Base-by-base conservation (phyloP, 495 filamentous ascomycete species). In the Oidiodendron maius region DNA sequence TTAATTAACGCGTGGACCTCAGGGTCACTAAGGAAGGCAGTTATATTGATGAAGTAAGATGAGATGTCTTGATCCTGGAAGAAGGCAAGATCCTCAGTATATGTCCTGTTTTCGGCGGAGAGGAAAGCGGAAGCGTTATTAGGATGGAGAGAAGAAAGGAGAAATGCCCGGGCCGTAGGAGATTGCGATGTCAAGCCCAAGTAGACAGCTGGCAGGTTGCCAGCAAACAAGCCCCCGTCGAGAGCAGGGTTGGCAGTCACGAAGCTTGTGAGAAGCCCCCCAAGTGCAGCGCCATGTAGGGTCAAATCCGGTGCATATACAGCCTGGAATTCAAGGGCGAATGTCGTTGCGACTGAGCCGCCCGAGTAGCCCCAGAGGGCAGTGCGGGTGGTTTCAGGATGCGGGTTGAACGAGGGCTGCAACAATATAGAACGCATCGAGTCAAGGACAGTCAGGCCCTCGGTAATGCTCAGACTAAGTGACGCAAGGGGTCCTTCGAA, bases 281-380 rank as follows among this genome's bases (percentile, higher is more conserved):
- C 77, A 9, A 76, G 50, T 0, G 66, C 71, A 48, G 65, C 70
- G 13, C 74, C 72, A 34, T 60, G 63, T 40, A 81, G 66, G 18
- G 63, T 42, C 1, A 82, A 56, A 28, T 80, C 76, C 1, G 77
- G 70, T 2, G 77, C 76, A 52, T 82, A 82, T 6, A 47, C 47
- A 12, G 59, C 61, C 35, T 74, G 71, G 43, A 80, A 48, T 49
- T 77, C 73, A 12, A 69, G 67, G 2, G 76, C 76, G 60, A 69
- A 79, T 43, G 65, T 71, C 0, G 67, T 72, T 0, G 76, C 77
- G 40, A 79, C 61, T 1, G 68, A 63, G 25, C 77, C 78, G 17
- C 78, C 78, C 5, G 71, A 75, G 50, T 80, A 82, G 1, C 77
- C 78, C 71, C 69, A 77, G 51, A 78, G 49, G 1, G 62, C 68